Conservation (phyloP, 2,329 filamentous ascomycete genomes). For the Trichothecium roseum region DNA sequence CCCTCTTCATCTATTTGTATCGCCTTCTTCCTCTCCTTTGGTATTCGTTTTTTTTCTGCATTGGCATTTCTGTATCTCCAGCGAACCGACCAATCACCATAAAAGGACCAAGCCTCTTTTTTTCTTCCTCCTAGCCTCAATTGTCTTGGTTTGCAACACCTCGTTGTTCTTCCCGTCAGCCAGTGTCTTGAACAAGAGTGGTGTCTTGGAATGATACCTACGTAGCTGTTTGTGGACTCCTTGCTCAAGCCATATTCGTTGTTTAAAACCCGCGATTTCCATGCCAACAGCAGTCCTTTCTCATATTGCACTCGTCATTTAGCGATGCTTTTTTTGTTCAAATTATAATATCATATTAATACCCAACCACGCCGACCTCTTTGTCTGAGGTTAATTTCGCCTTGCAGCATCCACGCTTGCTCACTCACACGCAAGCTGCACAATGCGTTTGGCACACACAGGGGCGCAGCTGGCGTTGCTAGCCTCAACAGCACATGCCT, state of each 20-base stretch:
- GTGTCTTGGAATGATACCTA: too few relatives aligned
- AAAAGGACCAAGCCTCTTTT: too few relatives aligned
- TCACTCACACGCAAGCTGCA: constrained; percentile 7
- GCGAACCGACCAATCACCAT: not conserved
- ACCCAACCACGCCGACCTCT: not conserved
- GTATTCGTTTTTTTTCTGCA: not conserved
- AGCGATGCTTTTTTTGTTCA: constrained; percentile 6
- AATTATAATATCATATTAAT: too few relatives aligned
- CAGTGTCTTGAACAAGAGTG: too few relatives aligned
- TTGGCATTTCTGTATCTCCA: not conserved
- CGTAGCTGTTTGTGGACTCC: constrained; percentile 1
- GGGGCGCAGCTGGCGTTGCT: constrained; percentile 38
- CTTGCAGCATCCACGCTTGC: too few relatives aligned
- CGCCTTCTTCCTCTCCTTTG: constrained; percentile 7
- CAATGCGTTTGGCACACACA: constrained; percentile 28
- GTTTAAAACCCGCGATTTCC: not conserved
- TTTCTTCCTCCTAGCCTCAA: not conserved
- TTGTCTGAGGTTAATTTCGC: constrained; percentile 8
- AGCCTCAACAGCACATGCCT: constrained; percentile 33
- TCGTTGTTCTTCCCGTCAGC: constrained; percentile 1
- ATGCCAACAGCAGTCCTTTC: not conserved
- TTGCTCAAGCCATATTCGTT: constrained; percentile 1
- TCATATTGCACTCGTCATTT: constrained; percentile 8
- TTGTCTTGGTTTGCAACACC: constrained; percentile 1
- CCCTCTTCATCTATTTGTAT: constrained; percentile 6